Evolutionary conservation across 805 yeast species (phyloP).

Genomic region (Zygotorulaspora danielsina): DNA sequence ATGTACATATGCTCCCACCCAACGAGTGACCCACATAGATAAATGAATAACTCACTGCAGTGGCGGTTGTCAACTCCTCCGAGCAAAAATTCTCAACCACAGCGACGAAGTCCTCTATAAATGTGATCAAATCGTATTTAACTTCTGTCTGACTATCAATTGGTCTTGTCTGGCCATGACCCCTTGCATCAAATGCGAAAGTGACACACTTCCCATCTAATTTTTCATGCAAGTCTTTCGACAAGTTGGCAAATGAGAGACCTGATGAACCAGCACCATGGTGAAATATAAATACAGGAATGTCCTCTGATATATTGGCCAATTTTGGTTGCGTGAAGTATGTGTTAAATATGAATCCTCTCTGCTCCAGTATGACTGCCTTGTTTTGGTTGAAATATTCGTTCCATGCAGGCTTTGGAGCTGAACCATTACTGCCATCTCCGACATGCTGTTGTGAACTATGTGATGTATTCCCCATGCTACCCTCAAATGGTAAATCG

Average conservation of each 20-base stretch:
- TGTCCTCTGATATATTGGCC: constrained; percentile 9
- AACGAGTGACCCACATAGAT: constrained; percentile 83
- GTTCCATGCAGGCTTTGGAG: constrained; percentile 20
- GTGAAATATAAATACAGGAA: constrained; percentile 67
- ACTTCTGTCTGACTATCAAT: constrained; percentile 23
- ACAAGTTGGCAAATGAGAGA: constrained; percentile 62
- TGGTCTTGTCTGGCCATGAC: constrained; percentile 62
- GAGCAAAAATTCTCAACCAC: constrained; percentile 43
- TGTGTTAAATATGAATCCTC: constrained; percentile 42
- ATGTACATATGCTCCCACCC: constrained; percentile 82
- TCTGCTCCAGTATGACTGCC: constrained; percentile 11
- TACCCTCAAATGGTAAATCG: constrained; percentile 8
- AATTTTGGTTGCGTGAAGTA: constrained; percentile 55
- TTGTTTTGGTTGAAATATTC: constrained; percentile 25
- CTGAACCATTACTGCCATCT: background rate
- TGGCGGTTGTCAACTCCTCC: constrained; percentile 8
- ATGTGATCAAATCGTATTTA: constrained; percentile 45
- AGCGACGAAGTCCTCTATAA: constrained; percentile 55
- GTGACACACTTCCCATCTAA: constrained; percentile 51
- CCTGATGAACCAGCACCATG: constrained; percentile 97
- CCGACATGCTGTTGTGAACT: background rate
- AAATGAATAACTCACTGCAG: constrained; percentile 32
- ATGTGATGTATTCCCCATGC: background rate
- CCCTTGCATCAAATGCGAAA: constrained; percentile 74
- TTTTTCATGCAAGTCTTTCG: constrained; percentile 33